A percentile compares a stretch with the other conserved stretches of the same genome.
These are phyloP conservation scores for Penicillium waksmanii DNA, from an alignment of 495 filamentous ascomycete genomes.

Conservation along the genomic window DNA sequence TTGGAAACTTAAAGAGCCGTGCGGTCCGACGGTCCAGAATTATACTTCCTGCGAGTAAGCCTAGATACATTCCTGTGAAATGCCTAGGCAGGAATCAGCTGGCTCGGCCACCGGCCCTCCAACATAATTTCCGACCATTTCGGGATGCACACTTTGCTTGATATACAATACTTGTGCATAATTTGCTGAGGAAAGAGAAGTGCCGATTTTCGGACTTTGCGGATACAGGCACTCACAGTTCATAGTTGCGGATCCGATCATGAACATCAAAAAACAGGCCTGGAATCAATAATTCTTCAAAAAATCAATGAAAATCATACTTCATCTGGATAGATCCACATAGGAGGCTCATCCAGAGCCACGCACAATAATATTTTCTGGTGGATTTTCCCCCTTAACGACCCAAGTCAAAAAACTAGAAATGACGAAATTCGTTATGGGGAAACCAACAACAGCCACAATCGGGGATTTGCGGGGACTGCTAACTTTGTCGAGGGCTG, in stretches of 20 bases:
- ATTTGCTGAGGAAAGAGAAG: neutral
- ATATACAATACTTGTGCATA: neutral
- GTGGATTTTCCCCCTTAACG: too few species aligned
- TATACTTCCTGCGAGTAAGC: neutral
- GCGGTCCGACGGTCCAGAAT: neutral
- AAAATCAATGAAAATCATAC: neutral
- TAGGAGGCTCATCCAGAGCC: neutral
- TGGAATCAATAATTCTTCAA: neutral
- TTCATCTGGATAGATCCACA: neutral
- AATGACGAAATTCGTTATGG: conserved; percentile 2
- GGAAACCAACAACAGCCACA: neutral
- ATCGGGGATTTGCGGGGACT: conserved; percentile 5
- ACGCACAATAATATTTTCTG: too few species aligned
- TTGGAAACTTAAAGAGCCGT: conserved; percentile 4
- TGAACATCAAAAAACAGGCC: too few species aligned
- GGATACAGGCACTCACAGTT: neutral
- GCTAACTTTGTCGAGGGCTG: conserved; percentile 6
- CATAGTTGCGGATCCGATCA: too few species aligned
- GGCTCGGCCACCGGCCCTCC: neutral
- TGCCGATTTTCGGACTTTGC: neutral
- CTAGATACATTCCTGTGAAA: neutral
- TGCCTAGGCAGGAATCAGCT: neutral
- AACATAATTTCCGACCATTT: neutral
- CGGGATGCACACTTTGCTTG: neutral
- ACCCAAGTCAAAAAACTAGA: neutral